Conservation (phyloP, 2,329 filamentous ascomycete species). For the Zasmidium cellare region DNA sequence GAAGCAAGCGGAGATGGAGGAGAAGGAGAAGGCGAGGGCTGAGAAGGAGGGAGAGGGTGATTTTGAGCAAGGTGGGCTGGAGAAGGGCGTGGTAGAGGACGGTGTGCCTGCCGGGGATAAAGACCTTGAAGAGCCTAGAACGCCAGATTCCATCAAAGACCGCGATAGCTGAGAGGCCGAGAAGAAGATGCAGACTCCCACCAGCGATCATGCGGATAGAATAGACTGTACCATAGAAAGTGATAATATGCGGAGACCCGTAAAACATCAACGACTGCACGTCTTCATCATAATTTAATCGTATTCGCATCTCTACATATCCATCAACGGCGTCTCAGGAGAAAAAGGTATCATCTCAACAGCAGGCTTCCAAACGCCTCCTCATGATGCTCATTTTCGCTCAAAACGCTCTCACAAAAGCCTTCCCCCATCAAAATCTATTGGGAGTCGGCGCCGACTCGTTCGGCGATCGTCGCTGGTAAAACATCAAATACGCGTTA, state of each 20-base stretch:
- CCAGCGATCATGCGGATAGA: neutral
- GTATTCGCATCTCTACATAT: neutral
- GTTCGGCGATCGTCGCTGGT: constrained; percentile 33
- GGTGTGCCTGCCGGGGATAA: too few species aligned
- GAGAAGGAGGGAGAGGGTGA: neutral
- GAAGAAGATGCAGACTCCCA: neutral
- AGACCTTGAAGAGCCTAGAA: neutral
- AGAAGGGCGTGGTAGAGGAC: too few species aligned
- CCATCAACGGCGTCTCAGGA: neutral
- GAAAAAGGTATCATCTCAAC: neutral
- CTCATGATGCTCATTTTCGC: neutral
- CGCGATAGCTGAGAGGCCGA: neutral
- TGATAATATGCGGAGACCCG: too few species aligned
- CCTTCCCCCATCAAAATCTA: neutral
- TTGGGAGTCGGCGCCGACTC: neutral
- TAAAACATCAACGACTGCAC: neutral
- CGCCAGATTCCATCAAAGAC: neutral
- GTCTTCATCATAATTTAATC: neutral
- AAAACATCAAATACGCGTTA: constrained; percentile 67
- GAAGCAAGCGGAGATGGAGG: constrained; percentile 7
- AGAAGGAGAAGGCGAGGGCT: neutral
- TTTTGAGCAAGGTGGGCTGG: neutral
- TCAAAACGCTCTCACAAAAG: constrained; percentile 2
- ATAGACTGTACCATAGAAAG: neutral
- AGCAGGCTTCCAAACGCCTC: neutral